Conservation (phyloP, 768 basidiomycete species). For the Boletus speciosus region DNA sequence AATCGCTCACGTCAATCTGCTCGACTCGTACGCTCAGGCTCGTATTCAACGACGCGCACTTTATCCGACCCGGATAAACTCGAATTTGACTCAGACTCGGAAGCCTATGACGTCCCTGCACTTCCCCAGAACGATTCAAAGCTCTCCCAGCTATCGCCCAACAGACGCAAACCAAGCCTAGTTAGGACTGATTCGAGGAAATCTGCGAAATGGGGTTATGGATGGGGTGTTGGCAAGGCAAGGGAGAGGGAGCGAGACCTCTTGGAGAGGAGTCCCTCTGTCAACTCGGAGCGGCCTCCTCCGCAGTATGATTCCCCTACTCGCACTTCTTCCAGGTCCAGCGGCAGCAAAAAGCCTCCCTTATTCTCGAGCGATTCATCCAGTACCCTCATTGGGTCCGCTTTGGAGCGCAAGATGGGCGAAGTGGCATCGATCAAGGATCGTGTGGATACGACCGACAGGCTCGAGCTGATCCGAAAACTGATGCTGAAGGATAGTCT, state of each 20-base stretch:
- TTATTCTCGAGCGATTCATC: conserved; percentile 59
- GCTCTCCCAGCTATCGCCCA: conserved; percentile 40
- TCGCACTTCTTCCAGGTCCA: conserved; percentile 40
- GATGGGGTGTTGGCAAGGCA: conserved; percentile 62
- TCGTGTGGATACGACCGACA: conserved; percentile 54
- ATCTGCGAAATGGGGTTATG: conserved; percentile 63
- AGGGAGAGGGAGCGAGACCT: conserved; percentile 41
- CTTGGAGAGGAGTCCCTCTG: conserved; percentile 32
- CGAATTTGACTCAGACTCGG: conserved; percentile 59
- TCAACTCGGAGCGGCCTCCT: conserved; percentile 38
- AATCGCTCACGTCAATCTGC: conserved; percentile 20
- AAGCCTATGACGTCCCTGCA: conserved; percentile 46
- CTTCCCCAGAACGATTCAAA: conserved; percentile 35
- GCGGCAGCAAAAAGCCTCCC: conserved; percentile 39
- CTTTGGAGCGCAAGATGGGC: conserved; percentile 63
- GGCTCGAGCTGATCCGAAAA: conserved; percentile 59
- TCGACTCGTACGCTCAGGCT: conserved; percentile 38
- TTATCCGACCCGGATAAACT: conserved; percentile 45
- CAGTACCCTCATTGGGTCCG: conserved; percentile 73
- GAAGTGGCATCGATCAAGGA: conserved; percentile 55
- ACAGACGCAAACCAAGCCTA: conserved; percentile 40
- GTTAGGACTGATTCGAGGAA: conserved; percentile 56
- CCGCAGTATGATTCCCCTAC: conserved; percentile 32
- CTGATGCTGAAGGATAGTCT: conserved; percentile 65
- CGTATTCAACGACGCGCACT: conserved; percentile 41